phyloP scores from a whole-genome alignment of 2,329 filamentous ascomycete genomes.

The Macrophomina pseudophaseolina region DNA sequence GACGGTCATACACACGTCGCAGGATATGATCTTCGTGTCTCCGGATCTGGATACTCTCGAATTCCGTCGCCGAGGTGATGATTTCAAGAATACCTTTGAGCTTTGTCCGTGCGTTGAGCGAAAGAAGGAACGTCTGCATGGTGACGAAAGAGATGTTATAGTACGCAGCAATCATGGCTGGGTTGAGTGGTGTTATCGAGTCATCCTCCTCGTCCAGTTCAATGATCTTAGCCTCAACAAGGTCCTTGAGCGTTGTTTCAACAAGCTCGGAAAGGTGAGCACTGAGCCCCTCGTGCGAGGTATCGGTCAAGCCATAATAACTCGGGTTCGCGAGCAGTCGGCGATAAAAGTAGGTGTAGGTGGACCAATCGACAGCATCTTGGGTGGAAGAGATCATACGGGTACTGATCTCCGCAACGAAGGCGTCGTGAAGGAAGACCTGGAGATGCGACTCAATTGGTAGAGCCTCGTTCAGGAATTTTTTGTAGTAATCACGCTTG shows the following conservation, averaged over 20 bases:
- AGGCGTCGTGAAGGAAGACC: conserved; percentile 90
- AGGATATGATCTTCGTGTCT: conserved; percentile 89
- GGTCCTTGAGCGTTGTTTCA: conserved; percentile 87
- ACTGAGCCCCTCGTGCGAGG: conserved; percentile 91
- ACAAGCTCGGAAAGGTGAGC: conserved; percentile 93
- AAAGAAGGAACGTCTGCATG: conserved; percentile 97
- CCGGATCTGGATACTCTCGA: conserved; percentile 91
- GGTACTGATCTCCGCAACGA: conserved; percentile 95
- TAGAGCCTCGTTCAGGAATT: conserved; percentile 94
- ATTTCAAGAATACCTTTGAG: conserved; percentile 97
- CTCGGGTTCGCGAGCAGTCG: conserved; percentile 93
- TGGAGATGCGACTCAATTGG: conserved; percentile 95
- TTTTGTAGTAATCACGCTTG: conserved; percentile 98
- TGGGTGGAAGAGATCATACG: conserved; percentile 95
- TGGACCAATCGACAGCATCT: conserved; percentile 97
- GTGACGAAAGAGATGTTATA: conserved; percentile 99
- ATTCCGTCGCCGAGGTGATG: conserved; percentile 94
- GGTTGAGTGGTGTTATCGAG: conserved; percentile 84
- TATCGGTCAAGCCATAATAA: conserved; percentile 89
- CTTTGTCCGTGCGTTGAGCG: conserved; percentile 85
- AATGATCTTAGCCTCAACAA: conserved; percentile 92
- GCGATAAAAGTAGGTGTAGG: conserved; percentile 98
- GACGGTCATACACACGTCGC: conserved; percentile 88
- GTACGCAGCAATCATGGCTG: conserved; percentile 97
- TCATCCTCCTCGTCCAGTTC: conserved; percentile 91